Percentiles rank a stretch among this genome's conserved stretches.
Evolutionary conservation across 495 filamentous ascomycete species (phyloP).

Genomic region (Xylaria curta): DNA sequence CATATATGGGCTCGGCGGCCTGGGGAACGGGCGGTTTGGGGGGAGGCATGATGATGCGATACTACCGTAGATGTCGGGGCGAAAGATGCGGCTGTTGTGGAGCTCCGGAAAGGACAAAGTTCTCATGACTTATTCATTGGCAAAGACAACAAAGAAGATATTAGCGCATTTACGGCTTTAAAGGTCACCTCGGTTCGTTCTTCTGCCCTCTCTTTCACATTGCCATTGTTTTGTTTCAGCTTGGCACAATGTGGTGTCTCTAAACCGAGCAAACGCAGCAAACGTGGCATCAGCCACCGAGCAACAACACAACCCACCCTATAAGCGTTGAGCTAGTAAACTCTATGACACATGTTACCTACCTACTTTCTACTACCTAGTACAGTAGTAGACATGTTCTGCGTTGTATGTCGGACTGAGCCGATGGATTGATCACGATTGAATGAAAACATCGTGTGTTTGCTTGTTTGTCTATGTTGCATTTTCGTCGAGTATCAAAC

Average conservation of each 20-base stretch:
- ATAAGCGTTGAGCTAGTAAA: neutral
- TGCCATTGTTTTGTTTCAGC: slow-evolving; percentile 17
- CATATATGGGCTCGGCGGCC: slow-evolving; percentile 55
- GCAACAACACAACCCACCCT: slow-evolving; percentile 7
- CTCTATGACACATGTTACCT: neutral
- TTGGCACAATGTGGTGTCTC: slow-evolving; percentile 13
- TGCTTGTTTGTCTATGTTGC: slow-evolving; percentile 20
- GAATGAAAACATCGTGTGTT: slow-evolving; percentile 1
- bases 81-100: neutral
- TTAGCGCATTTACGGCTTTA: neutral
- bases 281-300: neutral
- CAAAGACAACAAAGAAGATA: neutral
- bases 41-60: slow-evolving; percentile 33
- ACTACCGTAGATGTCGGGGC: neutral
- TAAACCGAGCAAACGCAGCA: neutral
- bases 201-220: neutral
- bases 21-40: slow-evolving; percentile 37
- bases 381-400: neutral
- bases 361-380: neutral
- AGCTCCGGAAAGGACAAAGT: slow-evolving; percentile 5
- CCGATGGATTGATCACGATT: neutral
- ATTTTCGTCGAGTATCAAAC: slow-evolving; percentile 1
- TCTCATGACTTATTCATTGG: slow-evolving; percentile 12
- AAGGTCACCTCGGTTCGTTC: neutral
- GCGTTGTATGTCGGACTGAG: neutral